phyloP scores from a whole-genome alignment of 164 flowering plant species.

The Cinnamomum micranthum region DNA sequence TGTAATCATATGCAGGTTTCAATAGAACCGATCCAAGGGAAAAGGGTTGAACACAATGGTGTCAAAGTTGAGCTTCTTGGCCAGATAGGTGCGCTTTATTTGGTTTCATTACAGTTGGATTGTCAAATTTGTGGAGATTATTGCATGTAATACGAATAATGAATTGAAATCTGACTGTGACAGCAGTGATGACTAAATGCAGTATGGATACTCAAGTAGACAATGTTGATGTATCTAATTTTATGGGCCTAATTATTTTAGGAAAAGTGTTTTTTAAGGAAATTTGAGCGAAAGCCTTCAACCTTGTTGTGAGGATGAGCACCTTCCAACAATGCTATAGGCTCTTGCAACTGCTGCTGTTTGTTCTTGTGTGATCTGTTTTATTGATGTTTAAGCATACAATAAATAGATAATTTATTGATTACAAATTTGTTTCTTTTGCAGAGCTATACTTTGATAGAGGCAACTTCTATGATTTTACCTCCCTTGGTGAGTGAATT shows the following conservation, averaged over 20 bases:
- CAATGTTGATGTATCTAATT: too few relatives aligned
- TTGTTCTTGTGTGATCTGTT: too few relatives aligned
- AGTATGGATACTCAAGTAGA: too few relatives aligned
- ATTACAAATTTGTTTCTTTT: conserved; percentile 13
- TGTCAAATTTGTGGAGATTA: not conserved
- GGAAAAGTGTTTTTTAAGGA: too few relatives aligned
- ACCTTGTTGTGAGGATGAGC: too few relatives aligned
- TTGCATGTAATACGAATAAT: conserved; percentile 3
- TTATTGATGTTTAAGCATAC: too few relatives aligned
- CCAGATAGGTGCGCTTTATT: conserved; percentile 58
- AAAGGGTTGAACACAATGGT: conserved; percentile 96
- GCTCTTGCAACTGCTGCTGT: too few relatives aligned
- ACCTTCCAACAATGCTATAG: too few relatives aligned
- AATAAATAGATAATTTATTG: not conserved
- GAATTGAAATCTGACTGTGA: too few relatives aligned
- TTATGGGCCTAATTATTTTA: too few relatives aligned
- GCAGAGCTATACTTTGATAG: conserved; percentile 92
- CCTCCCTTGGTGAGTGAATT: conserved; percentile 81
- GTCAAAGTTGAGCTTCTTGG: conserved; percentile 98
- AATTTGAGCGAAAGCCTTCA: too few relatives aligned
- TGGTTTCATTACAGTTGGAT: not conserved
- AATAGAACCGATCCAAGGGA: conserved; percentile 86
- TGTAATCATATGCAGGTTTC: conserved; percentile 43
- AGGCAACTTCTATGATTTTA: conserved; percentile 94
- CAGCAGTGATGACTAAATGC: too few relatives aligned